Conservation (phyloP, 164 flowering plant genomes). For the Cinnamomum micranthum region DNA sequence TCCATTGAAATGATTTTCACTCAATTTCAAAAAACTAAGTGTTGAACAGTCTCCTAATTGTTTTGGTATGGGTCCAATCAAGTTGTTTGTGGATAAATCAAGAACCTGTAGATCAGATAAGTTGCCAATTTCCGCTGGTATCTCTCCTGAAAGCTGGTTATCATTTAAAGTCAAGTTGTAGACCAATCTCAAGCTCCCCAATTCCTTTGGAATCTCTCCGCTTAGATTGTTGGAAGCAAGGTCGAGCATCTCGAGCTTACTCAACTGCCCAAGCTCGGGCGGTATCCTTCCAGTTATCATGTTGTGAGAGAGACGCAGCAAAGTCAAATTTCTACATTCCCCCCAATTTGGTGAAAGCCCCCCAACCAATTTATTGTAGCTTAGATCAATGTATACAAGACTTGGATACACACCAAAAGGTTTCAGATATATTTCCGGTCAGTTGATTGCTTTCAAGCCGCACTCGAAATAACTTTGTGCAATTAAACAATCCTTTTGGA, state of each 20-base stretch:
- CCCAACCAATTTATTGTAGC: constrained; percentile 35
- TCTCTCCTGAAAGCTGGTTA: constrained; percentile 31
- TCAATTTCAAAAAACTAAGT: constrained; percentile 28
- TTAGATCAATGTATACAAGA: constrained; percentile 22
- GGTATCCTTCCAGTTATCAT: constrained; percentile 35
- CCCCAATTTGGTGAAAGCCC: constrained; percentile 32
- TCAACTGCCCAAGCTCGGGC: constrained; percentile 27
- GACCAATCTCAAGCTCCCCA: constrained; percentile 16
- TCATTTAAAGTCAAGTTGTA: constrained; percentile 29
- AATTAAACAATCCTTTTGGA: not conserved
- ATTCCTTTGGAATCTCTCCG: constrained; percentile 42
- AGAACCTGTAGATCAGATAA: constrained; percentile 21
- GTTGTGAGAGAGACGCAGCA: constrained; percentile 24
- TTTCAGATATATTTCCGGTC: constrained; percentile 29
- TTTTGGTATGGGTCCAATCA: constrained; percentile 25
- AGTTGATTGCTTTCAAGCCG: constrained; percentile 49
- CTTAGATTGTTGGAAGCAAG: constrained; percentile 33
- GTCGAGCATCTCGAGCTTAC: constrained; percentile 15
- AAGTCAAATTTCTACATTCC: constrained; percentile 23
- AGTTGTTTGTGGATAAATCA: constrained; percentile 23
- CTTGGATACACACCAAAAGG: constrained; percentile 31
- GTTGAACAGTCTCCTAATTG: constrained; percentile 23
- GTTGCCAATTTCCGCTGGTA: constrained; percentile 25
- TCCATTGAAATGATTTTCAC: constrained; percentile 38
- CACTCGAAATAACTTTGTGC: constrained; percentile 7